A percentile compares a stretch with the other conserved stretches of the same genome.
These are phyloP conservation scores for Fusarium zealandicum DNA, from an alignment of 2,329 filamentous ascomycete species.

Conservation along the genomic window DNA sequence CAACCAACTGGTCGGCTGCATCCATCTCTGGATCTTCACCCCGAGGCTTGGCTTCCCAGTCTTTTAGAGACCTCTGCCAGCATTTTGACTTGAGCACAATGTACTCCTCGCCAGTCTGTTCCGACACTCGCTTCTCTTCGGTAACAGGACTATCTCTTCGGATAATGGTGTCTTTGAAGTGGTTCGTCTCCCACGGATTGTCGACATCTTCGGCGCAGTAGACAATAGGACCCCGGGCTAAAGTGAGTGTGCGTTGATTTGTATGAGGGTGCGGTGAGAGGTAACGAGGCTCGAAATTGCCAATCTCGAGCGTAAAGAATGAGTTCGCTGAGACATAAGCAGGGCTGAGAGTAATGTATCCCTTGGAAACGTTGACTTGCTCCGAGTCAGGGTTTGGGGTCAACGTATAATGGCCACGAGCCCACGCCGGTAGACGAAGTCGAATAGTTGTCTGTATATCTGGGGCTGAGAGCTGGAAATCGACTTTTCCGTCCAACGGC, in stretches of 20 bases:
- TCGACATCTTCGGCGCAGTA: conserved; percentile 65
- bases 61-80: neutral
- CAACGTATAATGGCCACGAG: conserved; percentile 45
- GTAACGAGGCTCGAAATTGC: conserved; percentile 56
- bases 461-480: conserved; percentile 51
- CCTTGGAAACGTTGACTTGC: conserved; percentile 46
- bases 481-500: conserved; percentile 63
- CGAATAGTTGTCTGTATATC: conserved; percentile 49
- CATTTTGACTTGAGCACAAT: conserved; percentile 17
- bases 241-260: conserved; percentile 59
- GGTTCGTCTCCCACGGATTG: conserved; percentile 20
- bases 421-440: conserved; percentile 64
- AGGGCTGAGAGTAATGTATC: conserved; percentile 57
- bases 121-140: conserved; percentile 1
- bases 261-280: conserved; percentile 63
- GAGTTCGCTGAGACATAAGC: conserved; percentile 50
- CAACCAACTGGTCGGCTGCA: neutral
- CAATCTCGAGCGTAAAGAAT: conserved; percentile 46
- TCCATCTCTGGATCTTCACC: neutral
- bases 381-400: conserved; percentile 42
- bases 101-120: conserved; percentile 16
- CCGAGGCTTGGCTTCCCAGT: neutral
- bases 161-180: conserved; percentile 23
- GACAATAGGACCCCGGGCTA: conserved; percentile 64
- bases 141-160: neutral